Base-by-base conservation (phyloP, 371 early-diverging fungal genomes). In the Capillidium rhysosporum region DNA sequence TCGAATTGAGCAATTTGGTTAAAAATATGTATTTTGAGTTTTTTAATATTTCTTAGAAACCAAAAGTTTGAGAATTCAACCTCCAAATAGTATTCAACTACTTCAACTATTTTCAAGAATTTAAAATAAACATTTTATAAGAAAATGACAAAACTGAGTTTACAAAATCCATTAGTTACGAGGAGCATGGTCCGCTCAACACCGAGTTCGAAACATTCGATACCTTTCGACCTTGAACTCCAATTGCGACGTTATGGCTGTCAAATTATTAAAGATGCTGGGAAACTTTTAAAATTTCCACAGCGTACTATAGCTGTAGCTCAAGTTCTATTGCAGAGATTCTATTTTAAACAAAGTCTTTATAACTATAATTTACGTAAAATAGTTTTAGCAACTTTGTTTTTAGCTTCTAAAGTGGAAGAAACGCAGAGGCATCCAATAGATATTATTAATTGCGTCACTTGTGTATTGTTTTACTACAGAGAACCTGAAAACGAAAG, bases 281-380 rank as follows among this genome's bases (percentile, higher is more conserved):
- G 92, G 26, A 84, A 88, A 24, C 65, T 93, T 1, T 65, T 94
- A 31, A 69, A 78, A 56, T 63, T 90, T 28, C 92, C 95, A 14
- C 96, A 96, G 54, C 82, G 84, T 7, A 85, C 89, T 0, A 86
- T 91, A 76, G 90, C 92, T 2, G 91, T 91, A n/a, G 92, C 93
- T 1, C 91, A 92, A 63, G 85, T 90, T 1, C 68, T 96, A 24
- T 79, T 93, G 46, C 90, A 92, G 55, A 80, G 96, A 7, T 93
- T 93, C 73, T 96, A 77, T 66, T 87, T 73, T 55, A 67, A 80
- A 56, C 78, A 87, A 0, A 78, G 89, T 2, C 63, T 90, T 12
- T 75, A 72, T 52, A 65, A 81, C 7, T 48, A 30, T 20, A 26
- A 43, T 59, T 16, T 56, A 51, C 62, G 87, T 75, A 86, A 86